These are phyloP conservation scores for Ogataea dorogensis DNA, from an alignment of 805 yeast species.

Conservation along the genomic window DNA sequence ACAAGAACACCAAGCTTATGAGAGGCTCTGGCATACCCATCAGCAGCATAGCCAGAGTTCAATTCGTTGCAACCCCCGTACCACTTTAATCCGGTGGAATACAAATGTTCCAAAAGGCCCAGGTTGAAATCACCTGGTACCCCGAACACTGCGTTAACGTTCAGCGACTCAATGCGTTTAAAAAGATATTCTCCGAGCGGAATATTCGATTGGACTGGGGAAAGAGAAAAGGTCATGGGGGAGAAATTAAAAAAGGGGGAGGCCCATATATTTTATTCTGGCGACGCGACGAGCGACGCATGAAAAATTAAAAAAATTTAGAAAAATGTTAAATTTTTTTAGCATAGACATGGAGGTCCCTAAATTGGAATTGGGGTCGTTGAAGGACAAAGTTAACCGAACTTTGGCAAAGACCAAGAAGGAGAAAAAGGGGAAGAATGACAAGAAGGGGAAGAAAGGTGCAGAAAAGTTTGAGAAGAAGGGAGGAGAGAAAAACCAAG, in stretches of 20 bases:
- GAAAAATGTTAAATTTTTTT: conserved; percentile 4
- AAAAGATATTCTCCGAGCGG: conserved; percentile 69
- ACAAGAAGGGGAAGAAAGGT: conserved; percentile 15
- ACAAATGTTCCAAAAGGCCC: conserved; percentile 64
- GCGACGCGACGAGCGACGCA: conserved; percentile 14
- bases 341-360: conserved; percentile 40
- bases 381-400: conserved; percentile 62
- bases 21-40: conserved; percentile 75
- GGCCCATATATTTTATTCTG: conserved; percentile 1
- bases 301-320: conserved; percentile 6
- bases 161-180: conserved; percentile 52
- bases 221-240: conserved; percentile 4
- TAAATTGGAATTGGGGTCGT: conserved; percentile 49
- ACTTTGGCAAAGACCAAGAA: conserved; percentile 40
- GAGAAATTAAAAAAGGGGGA: not conserved
- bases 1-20: conserved; percentile 61
- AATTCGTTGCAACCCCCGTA: conserved; percentile 86
- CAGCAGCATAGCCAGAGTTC: conserved; percentile 87
- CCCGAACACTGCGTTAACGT: conserved; percentile 64
- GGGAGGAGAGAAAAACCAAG: conserved; percentile 20
- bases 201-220: conserved; percentile 20
- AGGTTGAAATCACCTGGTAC: conserved; percentile 80
- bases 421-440: conserved; percentile 17
- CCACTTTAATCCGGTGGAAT: conserved; percentile 58
- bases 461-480: no score